phyloP scores from a whole-genome alignment of 2,329 filamentous ascomycete species.

The Xylariales sp. region DNA sequence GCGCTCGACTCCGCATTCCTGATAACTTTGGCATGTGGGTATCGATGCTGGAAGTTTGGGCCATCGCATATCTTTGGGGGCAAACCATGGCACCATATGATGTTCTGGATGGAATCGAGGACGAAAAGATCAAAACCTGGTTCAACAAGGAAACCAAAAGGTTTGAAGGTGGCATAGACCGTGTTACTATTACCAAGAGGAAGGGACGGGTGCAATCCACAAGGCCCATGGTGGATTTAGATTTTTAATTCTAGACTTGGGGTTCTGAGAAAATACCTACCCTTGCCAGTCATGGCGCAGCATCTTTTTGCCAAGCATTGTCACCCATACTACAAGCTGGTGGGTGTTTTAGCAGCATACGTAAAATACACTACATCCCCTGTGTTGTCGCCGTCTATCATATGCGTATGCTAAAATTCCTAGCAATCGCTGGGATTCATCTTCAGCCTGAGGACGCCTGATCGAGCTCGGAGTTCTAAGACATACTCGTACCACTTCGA shows the following conservation, averaged over 20 bases:
- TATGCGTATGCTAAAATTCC: no score
- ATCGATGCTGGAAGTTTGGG: conserved; percentile 4
- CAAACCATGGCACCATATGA: conserved; percentile 5
- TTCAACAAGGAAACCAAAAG: conserved; percentile 3
- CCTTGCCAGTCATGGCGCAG: no score
- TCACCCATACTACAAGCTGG: no score
- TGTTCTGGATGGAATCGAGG: conserved; percentile 3
- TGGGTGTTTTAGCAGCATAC: no score
- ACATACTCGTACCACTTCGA: no score
- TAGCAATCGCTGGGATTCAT: no score
- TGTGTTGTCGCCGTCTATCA: no score
- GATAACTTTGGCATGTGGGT: conserved; percentile 1
- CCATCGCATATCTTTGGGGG: conserved; percentile 1
- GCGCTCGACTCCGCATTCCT: conserved; percentile 2
- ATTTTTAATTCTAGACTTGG: background rate
- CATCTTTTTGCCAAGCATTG: no score
- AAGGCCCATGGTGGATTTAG: background rate
- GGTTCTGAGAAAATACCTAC: no score
- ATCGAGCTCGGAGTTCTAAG: no score
- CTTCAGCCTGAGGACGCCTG: no score
- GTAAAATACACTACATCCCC: no score
- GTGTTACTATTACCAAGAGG: conserved; percentile 4
- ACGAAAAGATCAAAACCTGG: conserved; percentile 2
- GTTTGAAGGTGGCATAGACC: conserved; percentile 5
- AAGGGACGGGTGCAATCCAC: conserved; percentile 2